phyloP scores from a whole-genome alignment of 169 alveolate genomes.

The Perkinsus marinus region DNA sequence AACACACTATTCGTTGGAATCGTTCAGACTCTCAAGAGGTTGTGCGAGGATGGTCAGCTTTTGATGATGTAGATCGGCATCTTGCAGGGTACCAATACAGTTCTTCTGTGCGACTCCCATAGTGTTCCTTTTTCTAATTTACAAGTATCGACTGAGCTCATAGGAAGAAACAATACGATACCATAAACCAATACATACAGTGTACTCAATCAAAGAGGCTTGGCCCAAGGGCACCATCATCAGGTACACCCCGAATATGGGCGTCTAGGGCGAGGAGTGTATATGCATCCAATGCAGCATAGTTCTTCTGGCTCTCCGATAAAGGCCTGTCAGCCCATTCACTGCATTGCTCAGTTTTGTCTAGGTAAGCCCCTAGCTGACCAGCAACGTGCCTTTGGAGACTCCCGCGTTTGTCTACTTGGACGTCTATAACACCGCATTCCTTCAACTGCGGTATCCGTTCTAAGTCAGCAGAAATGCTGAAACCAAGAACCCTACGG shows the following conservation, averaged over 20 bases:
- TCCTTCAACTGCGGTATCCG: not conserved
- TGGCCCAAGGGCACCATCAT: no score
- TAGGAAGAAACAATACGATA: no score
- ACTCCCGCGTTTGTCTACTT: not conserved
- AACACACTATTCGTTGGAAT: no score
- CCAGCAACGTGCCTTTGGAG: not conserved
- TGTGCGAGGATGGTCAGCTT: no score
- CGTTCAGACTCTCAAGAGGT: no score
- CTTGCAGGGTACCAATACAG: no score
- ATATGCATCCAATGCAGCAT: not conserved
- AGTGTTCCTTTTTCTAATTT: no score
- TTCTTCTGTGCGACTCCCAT: no score
- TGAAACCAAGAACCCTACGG: not conserved
- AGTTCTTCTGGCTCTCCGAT: not conserved
- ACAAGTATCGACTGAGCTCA: no score
- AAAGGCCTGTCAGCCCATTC: not conserved
- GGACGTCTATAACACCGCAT: not conserved
- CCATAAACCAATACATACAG: no score
- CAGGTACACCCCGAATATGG: not conserved
- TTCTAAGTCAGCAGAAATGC: not conserved
- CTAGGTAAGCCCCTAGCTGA: not conserved
- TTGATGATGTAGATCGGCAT: no score
- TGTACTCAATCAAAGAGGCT: no score
- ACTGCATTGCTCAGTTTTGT: not conserved
- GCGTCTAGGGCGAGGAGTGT: not conserved